These are phyloP conservation scores for Termitomyces sp. DNA, from an alignment of 768 basidiomycete genomes.

Conservation along the genomic window DNA sequence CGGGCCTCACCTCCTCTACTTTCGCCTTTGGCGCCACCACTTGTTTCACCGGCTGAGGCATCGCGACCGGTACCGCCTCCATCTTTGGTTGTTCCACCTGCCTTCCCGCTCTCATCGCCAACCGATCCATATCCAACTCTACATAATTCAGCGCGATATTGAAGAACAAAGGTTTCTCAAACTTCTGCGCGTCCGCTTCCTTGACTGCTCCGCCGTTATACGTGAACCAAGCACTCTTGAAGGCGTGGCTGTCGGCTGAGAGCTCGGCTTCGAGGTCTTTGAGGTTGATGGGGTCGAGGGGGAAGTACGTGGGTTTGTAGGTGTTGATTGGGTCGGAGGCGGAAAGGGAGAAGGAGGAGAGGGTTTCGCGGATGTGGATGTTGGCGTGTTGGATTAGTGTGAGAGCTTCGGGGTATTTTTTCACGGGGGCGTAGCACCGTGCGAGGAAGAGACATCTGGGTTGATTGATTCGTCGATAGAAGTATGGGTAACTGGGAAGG, in stretches of 20 bases:
- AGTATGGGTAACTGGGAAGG: conserved; percentile 2
- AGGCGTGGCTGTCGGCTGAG: conserved; percentile 41
- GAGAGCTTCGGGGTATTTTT: conserved; percentile 72
- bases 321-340: conserved; percentile 43
- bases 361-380: conserved; percentile 74
- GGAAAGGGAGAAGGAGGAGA: conserved; percentile 49
- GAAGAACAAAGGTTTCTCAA: conserved; percentile 90
- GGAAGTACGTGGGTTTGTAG: conserved; percentile 52
- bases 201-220: conserved; percentile 64
- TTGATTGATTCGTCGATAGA: not conserved
- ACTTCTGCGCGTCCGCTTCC: conserved; percentile 39
- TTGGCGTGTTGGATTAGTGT: conserved; percentile 68
- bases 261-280: conserved; percentile 54
- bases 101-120: conserved; percentile 73
- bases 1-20: conserved; percentile 49
- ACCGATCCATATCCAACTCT: conserved; percentile 76
- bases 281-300: conserved; percentile 43
- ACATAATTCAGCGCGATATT: conserved; percentile 94
- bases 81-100: conserved; percentile 22
- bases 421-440: conserved; percentile 66
- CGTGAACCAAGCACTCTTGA: conserved; percentile 78
- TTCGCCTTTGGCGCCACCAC: conserved; percentile 56
- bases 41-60: conserved; percentile 31
- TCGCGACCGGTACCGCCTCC: conserved; percentile 19
- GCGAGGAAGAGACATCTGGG: conserved; percentile 74